Conservation (phyloP, 2,329 filamentous ascomycete genomes). For the Scedosporium apiospermum region DNA sequence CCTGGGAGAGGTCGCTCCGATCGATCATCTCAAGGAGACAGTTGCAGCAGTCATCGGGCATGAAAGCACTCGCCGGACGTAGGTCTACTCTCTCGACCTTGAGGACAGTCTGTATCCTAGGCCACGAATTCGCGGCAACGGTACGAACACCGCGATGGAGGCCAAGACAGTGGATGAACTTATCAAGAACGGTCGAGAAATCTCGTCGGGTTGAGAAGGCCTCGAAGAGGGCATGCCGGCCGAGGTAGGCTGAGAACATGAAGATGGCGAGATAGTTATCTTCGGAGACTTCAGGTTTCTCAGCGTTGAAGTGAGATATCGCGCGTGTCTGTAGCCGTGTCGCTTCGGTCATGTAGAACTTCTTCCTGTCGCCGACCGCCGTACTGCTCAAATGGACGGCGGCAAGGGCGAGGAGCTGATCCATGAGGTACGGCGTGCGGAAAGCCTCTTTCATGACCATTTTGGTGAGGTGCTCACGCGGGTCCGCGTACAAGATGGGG, state of each 20-base stretch:
- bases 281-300: slow-evolving; percentile 14
- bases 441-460: slow-evolving; percentile 21
- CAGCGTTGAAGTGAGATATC: slow-evolving; percentile 26
- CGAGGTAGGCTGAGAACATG: slow-evolving; percentile 32
- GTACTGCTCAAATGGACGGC: slow-evolving; percentile 29
- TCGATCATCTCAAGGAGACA: slow-evolving; percentile 20
- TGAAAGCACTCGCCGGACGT: background rate
- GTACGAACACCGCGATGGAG: slow-evolving; percentile 33
- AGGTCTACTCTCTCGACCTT: slow-evolving; percentile 11
- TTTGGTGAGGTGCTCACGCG: slow-evolving; percentile 14
- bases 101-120: slow-evolving; percentile 13
- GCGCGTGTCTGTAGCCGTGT: slow-evolving; percentile 35
- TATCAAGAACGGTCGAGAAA: slow-evolving; percentile 29
- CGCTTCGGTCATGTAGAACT: slow-evolving; percentile 25
- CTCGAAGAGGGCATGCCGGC: slow-evolving; percentile 39
- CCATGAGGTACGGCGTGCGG: slow-evolving; percentile 33
- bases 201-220: slow-evolving; percentile 27
- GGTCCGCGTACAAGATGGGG: slow-evolving; percentile 9
- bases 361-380: slow-evolving; percentile 14
- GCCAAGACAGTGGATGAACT: slow-evolving; percentile 29
- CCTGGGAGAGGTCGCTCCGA: slow-evolving; percentile 15
- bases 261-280: slow-evolving; percentile 28
- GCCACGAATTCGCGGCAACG: slow-evolving; percentile 24
- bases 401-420: slow-evolving; percentile 34
- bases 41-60: slow-evolving; percentile 14